Conservation (phyloP, 139 green algal species). For the Picochlorum sp. region DNA sequence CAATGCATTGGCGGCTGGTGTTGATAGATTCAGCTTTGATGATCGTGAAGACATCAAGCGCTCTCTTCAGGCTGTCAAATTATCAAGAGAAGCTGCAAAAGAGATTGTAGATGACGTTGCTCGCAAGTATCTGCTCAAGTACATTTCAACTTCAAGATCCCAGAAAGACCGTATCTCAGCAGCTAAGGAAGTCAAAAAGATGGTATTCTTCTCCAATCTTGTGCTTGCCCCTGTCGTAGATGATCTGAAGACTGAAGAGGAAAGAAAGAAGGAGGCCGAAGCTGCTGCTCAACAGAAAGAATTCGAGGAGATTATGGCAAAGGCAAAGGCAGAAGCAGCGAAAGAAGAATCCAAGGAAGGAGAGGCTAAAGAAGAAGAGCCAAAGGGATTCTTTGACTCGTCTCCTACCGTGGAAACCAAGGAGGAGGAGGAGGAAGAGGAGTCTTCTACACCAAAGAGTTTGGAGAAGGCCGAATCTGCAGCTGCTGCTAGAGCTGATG, state of each 20-base stretch:
- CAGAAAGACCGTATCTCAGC: constrained; percentile 52
- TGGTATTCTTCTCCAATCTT: constrained; percentile 90
- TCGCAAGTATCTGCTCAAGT: constrained; percentile 44
- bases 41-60: constrained; percentile 55
- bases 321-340: constrained; percentile 21
- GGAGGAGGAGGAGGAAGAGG: constrained; percentile 10
- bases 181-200: constrained; percentile 80
- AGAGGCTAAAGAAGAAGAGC: constrained; percentile 37
- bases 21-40: constrained; percentile 51
- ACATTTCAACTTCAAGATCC: constrained; percentile 45
- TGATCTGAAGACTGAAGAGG: constrained; percentile 47
- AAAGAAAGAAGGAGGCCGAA: constrained; percentile 31
- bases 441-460: constrained; percentile 10
- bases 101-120: constrained; percentile 27
- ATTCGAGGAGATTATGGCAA: constrained; percentile 35
- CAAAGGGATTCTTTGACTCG: not conserved
- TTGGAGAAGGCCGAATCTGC: constrained; percentile 43
- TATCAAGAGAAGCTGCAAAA: constrained; percentile 49
- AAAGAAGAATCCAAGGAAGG: constrained; percentile 27
- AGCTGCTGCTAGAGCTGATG: constrained; percentile 16
- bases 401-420: not conserved
- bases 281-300: constrained; percentile 31
- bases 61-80: constrained; percentile 54
- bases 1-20: constrained; percentile 31
- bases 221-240: constrained; percentile 81